phyloP scores from a whole-genome alignment of 1,284 basidiomycete genomes.

The Ceratobasidium sp. region DNA sequence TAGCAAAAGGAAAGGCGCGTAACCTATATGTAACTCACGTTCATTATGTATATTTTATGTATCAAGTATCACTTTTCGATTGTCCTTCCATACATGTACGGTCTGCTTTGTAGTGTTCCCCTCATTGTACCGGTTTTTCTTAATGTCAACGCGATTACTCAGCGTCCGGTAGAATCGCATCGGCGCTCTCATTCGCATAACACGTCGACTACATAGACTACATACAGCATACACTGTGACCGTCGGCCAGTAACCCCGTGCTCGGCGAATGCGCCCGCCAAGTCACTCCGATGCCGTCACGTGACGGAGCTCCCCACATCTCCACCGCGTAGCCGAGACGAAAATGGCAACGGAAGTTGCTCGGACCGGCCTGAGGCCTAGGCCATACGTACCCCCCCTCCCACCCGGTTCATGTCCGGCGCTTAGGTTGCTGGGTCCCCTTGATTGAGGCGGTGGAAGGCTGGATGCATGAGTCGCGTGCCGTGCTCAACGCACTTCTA shows the following conservation, averaged over 20 bases:
- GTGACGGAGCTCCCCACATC: not conserved
- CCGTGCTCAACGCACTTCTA: not conserved
- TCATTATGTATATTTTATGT: too few relatives aligned
- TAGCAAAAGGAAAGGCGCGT: not conserved
- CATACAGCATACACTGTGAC: not conserved
- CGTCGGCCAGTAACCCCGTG: not conserved
- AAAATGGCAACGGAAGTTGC: not conserved
- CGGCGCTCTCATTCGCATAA: too few relatives aligned
- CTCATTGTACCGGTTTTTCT: too few relatives aligned
- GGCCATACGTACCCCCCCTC: slow-evolving; percentile 10
- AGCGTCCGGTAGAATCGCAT: too few relatives aligned
- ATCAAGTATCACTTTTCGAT: too few relatives aligned
- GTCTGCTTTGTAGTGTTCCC: too few relatives aligned
- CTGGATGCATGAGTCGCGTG: not conserved
- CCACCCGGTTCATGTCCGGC: not conserved
- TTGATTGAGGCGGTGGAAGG: not conserved
- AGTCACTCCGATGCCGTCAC: not conserved
- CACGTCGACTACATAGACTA: too few relatives aligned
- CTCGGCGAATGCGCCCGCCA: not conserved
- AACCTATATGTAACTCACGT: too few relatives aligned
- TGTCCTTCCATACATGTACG: too few relatives aligned
- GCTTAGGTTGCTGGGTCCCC: slow-evolving; percentile 5
- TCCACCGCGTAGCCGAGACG: slow-evolving; percentile 8
- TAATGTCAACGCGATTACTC: too few relatives aligned
- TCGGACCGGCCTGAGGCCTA: not conserved